Conservation (phyloP, 352 stramenopile genomes). For the Globisporangium yorkense region DNA sequence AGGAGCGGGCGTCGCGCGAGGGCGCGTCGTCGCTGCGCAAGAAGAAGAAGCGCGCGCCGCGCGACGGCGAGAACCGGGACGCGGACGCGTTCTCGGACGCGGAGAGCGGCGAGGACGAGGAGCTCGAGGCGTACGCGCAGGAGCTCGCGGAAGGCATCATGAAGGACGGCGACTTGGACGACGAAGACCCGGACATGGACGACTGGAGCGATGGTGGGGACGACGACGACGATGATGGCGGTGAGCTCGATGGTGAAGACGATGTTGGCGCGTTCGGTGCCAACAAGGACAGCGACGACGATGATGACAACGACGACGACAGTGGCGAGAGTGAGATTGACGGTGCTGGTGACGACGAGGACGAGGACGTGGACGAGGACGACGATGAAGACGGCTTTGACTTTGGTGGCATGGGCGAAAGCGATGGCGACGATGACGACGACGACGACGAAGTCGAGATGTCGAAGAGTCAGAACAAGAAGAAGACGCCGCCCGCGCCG, state of each 20-base stretch:
- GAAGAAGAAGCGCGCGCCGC: slow-evolving; percentile 27
- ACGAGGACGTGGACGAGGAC: slow-evolving; percentile 17
- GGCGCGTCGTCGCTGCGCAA: slow-evolving; percentile 19
- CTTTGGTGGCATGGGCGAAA: slow-evolving; percentile 7
- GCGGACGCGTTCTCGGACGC: slow-evolving; percentile 54
- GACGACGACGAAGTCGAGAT: slow-evolving; percentile 29
- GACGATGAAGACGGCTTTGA: slow-evolving; percentile 31
- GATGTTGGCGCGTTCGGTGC: slow-evolving; percentile 22
- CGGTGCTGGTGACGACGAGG: slow-evolving; percentile 41
- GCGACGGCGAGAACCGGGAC: slow-evolving; percentile 29
- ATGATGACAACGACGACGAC: slow-evolving; percentile 23
- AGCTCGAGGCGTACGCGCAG: slow-evolving; percentile 87
- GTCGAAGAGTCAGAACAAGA: slow-evolving; percentile 30
- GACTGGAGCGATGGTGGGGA: slow-evolving; percentile 58
- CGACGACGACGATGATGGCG: slow-evolving; percentile 31
- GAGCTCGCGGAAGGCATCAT: slow-evolving; percentile 88
- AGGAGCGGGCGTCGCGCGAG: slow-evolving; percentile 65
- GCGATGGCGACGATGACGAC: slow-evolving; percentile 22
- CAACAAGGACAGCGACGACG: slow-evolving; percentile 21
- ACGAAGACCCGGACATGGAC: slow-evolving; percentile 72
- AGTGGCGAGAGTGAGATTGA: slow-evolving; percentile 31
- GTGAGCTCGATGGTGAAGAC: slow-evolving; percentile 41
- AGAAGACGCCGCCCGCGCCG: slow-evolving; percentile 34
- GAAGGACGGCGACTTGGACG: slow-evolving; percentile 67
- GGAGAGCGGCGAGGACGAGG: slow-evolving; percentile 65